A percentile compares a stretch with the other conserved stretches of the same genome.
Conservation (phyloP, 169 alveolate genomes). For the Babesia microti region DNA sequence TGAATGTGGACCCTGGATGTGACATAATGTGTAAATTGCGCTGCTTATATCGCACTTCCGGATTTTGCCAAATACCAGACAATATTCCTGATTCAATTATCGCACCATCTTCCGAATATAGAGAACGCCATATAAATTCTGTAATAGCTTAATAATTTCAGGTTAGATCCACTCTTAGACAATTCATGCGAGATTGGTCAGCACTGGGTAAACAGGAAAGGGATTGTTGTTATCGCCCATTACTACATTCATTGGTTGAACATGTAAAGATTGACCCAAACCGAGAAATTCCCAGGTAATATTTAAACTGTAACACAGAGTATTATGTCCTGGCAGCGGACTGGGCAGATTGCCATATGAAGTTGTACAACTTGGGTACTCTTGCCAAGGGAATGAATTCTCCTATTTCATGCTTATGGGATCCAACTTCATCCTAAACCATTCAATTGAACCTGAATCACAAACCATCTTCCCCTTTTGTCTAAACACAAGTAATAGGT, state of each 20-base stretch:
- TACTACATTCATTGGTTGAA: slow-evolving; percentile 75
- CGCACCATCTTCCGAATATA: slow-evolving; percentile 5
- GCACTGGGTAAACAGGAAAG: slow-evolving; percentile 86
- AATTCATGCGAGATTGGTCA: slow-evolving; percentile 91
- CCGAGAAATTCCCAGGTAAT: slow-evolving; percentile 8
- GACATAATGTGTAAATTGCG: slow-evolving; percentile 10
- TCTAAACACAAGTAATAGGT: slow-evolving; percentile 59
- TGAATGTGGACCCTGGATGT: not conserved
- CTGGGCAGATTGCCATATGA: slow-evolving; percentile 94
- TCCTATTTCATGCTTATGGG: slow-evolving; percentile 89
- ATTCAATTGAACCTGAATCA: slow-evolving; percentile 45
- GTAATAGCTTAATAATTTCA: slow-evolving; percentile 8
- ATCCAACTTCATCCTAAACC: slow-evolving; percentile 70
- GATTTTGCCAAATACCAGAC: slow-evolving; percentile 24
- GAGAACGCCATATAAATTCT: not conserved
- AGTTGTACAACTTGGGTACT: slow-evolving; percentile 85
- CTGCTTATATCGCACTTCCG: slow-evolving; percentile 13
- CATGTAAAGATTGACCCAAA: slow-evolving; percentile 53
- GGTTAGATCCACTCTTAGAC: slow-evolving; percentile 83
- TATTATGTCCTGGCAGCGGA: slow-evolving; percentile 92
- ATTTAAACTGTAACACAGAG: slow-evolving; percentile 39
- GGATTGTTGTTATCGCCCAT: slow-evolving; percentile 81
- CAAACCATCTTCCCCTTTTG: slow-evolving; percentile 68
- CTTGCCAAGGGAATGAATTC: slow-evolving; percentile 96
- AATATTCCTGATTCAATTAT: slow-evolving; percentile 27